Evolutionary conservation across 768 basidiomycete genomes (phyloP).

Genomic region (Cyathus striatus): DNA sequence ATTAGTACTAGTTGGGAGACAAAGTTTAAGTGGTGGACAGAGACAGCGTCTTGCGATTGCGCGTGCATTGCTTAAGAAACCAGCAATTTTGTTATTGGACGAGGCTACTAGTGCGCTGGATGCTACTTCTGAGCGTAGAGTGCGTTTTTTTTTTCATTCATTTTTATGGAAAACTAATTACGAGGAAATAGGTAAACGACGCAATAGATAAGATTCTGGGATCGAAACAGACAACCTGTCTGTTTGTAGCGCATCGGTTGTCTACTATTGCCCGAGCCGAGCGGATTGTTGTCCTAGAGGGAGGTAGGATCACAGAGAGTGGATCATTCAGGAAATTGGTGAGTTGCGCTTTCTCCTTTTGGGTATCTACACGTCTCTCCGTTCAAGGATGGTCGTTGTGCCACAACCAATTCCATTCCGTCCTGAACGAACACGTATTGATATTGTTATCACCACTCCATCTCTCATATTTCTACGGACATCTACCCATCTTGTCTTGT

Average conservation of each 20-base stretch:
- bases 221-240: conserved; percentile 75
- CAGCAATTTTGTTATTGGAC: conserved; percentile 82
- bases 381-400: conserved; percentile 3
- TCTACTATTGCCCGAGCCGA: conserved; percentile 90
- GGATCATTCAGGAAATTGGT: conserved; percentile 80
- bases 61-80: conserved; percentile 84
- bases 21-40: conserved; percentile 75
- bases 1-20: conserved; percentile 48
- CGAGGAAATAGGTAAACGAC: conserved; percentile 61
- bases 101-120: conserved; percentile 89
- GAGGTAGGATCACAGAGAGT: conserved; percentile 75
- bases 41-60: conserved; percentile 80
- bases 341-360: conserved; percentile 13
- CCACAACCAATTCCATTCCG: too few species aligned
- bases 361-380: not conserved
- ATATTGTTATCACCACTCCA: too few species aligned
- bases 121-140: conserved; percentile 82
- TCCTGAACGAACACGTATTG: too few species aligned
- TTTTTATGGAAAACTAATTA: not conserved
- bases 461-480: too few species aligned
- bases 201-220: conserved; percentile 86
- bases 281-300: conserved; percentile 85
- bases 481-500: too few species aligned
- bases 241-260: conserved; percentile 86
- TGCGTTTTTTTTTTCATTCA: conserved; percentile 17